Base-by-base conservation (phyloP, 2,329 filamentous ascomycete genomes). In the Talaromyces sp. region DNA sequence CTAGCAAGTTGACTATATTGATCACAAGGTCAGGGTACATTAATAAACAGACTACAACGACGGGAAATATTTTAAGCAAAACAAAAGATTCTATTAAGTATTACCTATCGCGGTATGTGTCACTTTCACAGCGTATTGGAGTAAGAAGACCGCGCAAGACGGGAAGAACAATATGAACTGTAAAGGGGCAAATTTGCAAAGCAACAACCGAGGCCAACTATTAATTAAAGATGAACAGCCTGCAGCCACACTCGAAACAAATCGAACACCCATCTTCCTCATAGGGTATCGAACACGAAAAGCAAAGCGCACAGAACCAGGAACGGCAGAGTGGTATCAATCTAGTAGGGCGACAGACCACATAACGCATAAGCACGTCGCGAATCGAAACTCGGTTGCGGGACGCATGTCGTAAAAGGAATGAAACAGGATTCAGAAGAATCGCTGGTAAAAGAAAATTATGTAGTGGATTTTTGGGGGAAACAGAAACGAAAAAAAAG, bases 31-130 rank as follows among this genome's bases (percentile, higher is more conserved):
- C n/a, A n/a, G n/a, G n/a, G n/a, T n/a, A n/a, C n/a, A n/a, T n/a
- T n/a, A n/a, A n/a, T n/a, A n/a, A n/a, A 27, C 9, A 5, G 9
- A 27, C 4, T 27, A 27, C 24, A 27, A 27, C 4, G 24, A 27
- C 9, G 24, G 9, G 24, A 27, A 5, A 27, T 27, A 27, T 27
- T 5, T 27, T 4, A 27, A 63, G 59, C 58, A 64, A 62, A 55
- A 54, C 49, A 59, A 56, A 58, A 59, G 57, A 67, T 65, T 70
- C 67, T 69, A 71, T 71, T 71, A 71, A 63, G 47, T 66, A 71
- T 71, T 70, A 71, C 65, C 67, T 68, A 67, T 62, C 62, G 65
- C 65, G 63, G 61, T 60, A 61, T 61, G 62, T 63, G 60, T 56
- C 64, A 58, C 57, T 62, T 60, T 54, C 55, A 58, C 54, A 56